phyloP scores from a whole-genome alignment of 2,329 filamentous ascomycete species.

The Coccinonectria pachysandricola region DNA sequence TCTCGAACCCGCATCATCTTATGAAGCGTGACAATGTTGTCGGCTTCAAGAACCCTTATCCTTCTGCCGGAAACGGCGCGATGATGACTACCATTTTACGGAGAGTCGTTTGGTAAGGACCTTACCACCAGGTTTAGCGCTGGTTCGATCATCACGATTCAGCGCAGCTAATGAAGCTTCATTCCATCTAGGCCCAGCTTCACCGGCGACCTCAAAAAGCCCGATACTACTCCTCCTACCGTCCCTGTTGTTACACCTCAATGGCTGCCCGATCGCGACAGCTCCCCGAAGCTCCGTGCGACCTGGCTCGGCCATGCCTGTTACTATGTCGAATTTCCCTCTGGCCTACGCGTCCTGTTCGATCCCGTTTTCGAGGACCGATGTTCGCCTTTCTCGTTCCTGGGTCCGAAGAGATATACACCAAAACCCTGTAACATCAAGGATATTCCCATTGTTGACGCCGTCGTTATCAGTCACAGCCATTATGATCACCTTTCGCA shows the following conservation, averaged over 20 bases:
- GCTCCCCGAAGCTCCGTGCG: slow-evolving; percentile 54
- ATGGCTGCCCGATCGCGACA: slow-evolving; percentile 53
- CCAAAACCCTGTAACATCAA: slow-evolving; percentile 63
- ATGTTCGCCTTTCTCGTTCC: slow-evolving; percentile 64
- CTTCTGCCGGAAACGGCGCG: slow-evolving; percentile 28
- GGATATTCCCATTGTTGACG: slow-evolving; percentile 68
- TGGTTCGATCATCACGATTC: too few species aligned
- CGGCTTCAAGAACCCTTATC: slow-evolving; percentile 41
- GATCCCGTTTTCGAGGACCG: slow-evolving; percentile 87
- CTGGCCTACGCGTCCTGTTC: slow-evolving; percentile 78
- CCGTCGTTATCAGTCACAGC: slow-evolving; percentile 75
- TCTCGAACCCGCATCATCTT: slow-evolving; percentile 38
- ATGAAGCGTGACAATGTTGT: slow-evolving; percentile 28
- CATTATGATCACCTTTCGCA: slow-evolving; percentile 91
- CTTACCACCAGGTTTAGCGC: not conserved
- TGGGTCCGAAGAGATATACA: slow-evolving; percentile 71
- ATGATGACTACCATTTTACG: slow-evolving; percentile 15
- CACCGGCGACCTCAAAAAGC: slow-evolving; percentile 31
- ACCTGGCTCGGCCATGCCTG: slow-evolving; percentile 96
- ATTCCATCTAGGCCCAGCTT: slow-evolving; percentile 28
- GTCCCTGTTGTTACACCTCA: slow-evolving; percentile 56
- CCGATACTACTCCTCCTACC: slow-evolving; percentile 54
- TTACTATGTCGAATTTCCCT: slow-evolving; percentile 84
- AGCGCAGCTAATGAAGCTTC: too few species aligned
- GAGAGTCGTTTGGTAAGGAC: slow-evolving; percentile 28